These are phyloP conservation scores for Petunia hybrid DNA, from an alignment of 305 asterid genomes.

Conservation along the genomic window DNA sequence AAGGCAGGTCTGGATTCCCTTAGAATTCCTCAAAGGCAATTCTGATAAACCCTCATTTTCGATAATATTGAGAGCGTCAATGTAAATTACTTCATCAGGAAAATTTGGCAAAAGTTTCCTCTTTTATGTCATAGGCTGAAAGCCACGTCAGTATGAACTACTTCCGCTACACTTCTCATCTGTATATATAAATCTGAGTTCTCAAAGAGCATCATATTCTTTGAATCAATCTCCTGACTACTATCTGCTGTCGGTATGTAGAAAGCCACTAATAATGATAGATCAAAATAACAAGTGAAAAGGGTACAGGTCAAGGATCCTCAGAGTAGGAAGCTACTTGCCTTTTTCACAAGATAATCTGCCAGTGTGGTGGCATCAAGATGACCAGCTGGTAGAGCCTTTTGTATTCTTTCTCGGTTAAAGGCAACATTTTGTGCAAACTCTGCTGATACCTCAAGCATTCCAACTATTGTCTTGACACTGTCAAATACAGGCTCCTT, in stretches of 20 bases:
- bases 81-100: background rate
- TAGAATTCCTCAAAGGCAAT: constrained; percentile 13
- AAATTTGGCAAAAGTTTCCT: constrained; percentile 13
- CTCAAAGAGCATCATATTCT: background rate
- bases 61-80: background rate
- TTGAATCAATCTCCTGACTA: background rate
- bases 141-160: background rate
- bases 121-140: background rate
- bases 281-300: background rate
- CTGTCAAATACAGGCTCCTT: constrained; percentile 98
- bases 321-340: constrained; percentile 28
- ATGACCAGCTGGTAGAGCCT: constrained; percentile 94
- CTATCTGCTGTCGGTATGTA: background rate
- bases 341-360: constrained; percentile 98
- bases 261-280: background rate
- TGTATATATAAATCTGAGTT: background rate
- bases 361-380: constrained; percentile 98
- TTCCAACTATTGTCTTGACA: constrained; percentile 83
- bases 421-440: constrained; percentile 85
- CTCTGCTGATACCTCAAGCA: constrained; percentile 97
- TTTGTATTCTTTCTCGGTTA: constrained; percentile 66
- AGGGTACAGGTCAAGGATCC: background rate
- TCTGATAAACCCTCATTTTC: background rate
- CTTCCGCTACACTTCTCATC: background rate
- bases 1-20: background rate